These are phyloP conservation scores for Penicillium digitatum DNA, from an alignment of 2,329 filamentous ascomycete species.

Conservation along the genomic window DNA sequence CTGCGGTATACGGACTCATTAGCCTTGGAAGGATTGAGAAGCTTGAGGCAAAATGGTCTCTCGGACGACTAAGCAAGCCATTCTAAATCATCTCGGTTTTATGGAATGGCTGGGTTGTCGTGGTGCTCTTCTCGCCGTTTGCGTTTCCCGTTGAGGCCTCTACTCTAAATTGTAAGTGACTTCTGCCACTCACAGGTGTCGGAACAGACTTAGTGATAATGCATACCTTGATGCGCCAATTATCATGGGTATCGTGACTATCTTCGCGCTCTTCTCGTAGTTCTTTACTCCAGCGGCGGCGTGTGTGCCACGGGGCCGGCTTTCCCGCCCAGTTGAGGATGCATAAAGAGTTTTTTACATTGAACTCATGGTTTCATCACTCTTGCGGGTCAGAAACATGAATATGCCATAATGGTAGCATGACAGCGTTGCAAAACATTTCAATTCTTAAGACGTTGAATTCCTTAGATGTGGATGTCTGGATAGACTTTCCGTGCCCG, in stretches of 20 bases:
- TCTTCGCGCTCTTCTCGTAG: not conserved
- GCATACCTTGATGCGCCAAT: not conserved
- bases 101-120: constrained; percentile 52
- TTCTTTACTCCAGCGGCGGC: not conserved
- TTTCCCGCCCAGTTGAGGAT: not conserved
- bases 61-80: constrained; percentile 46
- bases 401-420: not conserved
- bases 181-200: not conserved
- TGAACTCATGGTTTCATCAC: not conserved
- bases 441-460: not conserved
- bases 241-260: not conserved
- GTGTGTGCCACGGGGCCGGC: not conserved
- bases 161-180: not conserved
- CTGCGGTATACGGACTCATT: constrained; percentile 52
- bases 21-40: constrained; percentile 44
- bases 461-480: not conserved
- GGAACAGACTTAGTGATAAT: not conserved
- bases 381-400: not conserved
- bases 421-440: not conserved
- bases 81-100: constrained; percentile 48
- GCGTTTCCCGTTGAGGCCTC: constrained; percentile 38
- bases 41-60: constrained; percentile 39
- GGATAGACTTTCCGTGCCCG: not conserved
- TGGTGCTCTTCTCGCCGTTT: constrained; percentile 48
- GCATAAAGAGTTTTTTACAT: not conserved